Evolutionary conservation across 2,329 filamentous ascomycete species (phyloP), one percentile per base, ranked within the genome.

Genomic region (Rutstroemia sydowiana): DNA sequence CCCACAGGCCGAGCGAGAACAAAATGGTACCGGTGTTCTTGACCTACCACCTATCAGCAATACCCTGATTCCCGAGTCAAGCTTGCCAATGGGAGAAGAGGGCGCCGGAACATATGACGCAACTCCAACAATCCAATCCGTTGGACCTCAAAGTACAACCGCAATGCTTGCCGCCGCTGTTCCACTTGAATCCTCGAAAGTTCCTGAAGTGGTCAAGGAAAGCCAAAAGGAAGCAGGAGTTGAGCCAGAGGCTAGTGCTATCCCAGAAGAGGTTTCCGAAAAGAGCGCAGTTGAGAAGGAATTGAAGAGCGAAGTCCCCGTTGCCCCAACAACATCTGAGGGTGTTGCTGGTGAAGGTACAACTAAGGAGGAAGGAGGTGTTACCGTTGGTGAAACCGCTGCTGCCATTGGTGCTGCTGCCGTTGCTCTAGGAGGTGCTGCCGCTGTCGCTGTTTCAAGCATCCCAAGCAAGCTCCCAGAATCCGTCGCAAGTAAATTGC

Each of bases 61-160:
- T 56, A 83, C 76, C 68, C 73, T 87, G 67, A 90, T 93, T 58
- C 88, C 89, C 16, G 88, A 95, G 71, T 92, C 88, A 7, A 88
- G 85, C 68, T 75, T 93, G 57, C 86, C 87, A 11, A 84, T 90
- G 48, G 61, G 65, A 31, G 64, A 66, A 48, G 62, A 63, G 53
- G 66, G 66, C 26, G 71, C 72, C 51, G 72, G 71, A 45, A 70
- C 71, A 48, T 76, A 82, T 59, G 77, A 74, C 62, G 77, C 73
- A 61, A 77, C 74, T n/a, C 66, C 60, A 61, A 71, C 60, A 60
- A 81, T 70, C 60, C 72, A 66, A 69, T 84, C 72, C 8, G 71
- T 70, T 9, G 76, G 70, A 13, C 74, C 77, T 2, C 65, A 63
- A 42, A 68, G 69, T 48, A 72, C 70, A 8, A 73, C 71, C 40